Base-by-base conservation (phyloP, 129 eudicot species). In the Flaveria trinervia region DNA sequence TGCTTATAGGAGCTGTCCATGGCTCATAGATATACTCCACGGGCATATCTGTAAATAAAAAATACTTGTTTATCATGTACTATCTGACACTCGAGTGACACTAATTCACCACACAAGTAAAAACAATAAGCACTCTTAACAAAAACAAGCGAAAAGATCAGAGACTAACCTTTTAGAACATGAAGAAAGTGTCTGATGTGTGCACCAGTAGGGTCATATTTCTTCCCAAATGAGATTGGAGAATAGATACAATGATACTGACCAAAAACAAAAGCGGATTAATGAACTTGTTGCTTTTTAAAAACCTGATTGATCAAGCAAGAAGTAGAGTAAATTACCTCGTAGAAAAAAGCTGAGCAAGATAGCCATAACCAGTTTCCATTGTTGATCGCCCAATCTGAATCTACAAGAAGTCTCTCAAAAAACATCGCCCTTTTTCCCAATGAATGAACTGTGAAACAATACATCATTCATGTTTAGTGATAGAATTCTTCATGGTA, bases 321-420 rank as follows among this genome's bases (percentile, higher is more conserved):
- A 36, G 41, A 36, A 33, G 43, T 9, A 57, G 65, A 30, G 71
- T 59, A 13, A 30, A 46, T 72, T 73, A 92, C 97, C 96, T 92
- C 93, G 79, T 92, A 89, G 77, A 92, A 92, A 83, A 92, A 92
- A 12, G 97, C 83, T 10, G 96, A 92, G 77, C 97, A 92, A 2
- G 97, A 92, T 23, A 92, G 86, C 97, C 96, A 92, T 71, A 92
- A 60, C 97, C 97, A 92, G 45, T 92, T 92, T 66, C 93, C 97
- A 56, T n/a, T 92, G 78, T 89, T 89, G 60, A 92, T 83, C 75
- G 97, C 88, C 97, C 97, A 89, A 80, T 92, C 97, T 6, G 89
- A 84, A 86, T 92, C 96, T 8, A 92, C 84, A 74, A 92, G 89
- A 55, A 92, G 93, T 68, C 96, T 84, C 80, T 92, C 96, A 79